A percentile compares a stretch with the other conserved stretches of the same genome.
phyloP scores from a whole-genome alignment of 2,329 filamentous ascomycete species.

The Beauveria pseudobassiana region DNA sequence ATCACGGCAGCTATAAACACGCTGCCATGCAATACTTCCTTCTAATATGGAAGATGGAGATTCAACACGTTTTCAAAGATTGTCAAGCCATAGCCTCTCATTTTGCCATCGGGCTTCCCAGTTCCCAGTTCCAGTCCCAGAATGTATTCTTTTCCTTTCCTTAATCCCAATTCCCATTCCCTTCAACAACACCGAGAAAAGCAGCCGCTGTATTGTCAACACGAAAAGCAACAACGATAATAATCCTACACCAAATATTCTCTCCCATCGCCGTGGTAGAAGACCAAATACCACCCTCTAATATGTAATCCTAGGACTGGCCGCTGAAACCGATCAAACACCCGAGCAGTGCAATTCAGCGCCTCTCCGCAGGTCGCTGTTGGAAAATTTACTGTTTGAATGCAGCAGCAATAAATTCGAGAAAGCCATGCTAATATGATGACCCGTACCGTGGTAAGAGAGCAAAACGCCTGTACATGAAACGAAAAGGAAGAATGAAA shows the following conservation, averaged over 20 bases:
- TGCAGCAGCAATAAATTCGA: background rate
- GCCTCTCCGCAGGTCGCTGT: background rate
- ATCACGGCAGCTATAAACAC: background rate
- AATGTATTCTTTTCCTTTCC: background rate
- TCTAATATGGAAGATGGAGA: background rate
- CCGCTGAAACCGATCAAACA: background rate
- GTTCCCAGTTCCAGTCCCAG: constrained; percentile 6
- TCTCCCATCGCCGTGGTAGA: background rate
- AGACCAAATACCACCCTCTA: background rate
- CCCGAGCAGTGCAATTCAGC: background rate
- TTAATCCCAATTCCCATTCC: background rate
- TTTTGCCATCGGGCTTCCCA: constrained; percentile 8
- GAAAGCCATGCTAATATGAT: constrained; percentile 1
- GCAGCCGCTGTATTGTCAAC: constrained; percentile 5
- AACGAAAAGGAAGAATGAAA: constrained; percentile 4
- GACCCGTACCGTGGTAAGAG: background rate
- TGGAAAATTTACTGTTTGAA: background rate
- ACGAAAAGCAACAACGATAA: background rate
- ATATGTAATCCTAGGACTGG: background rate
- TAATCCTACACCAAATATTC: background rate
- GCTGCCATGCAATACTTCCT: background rate
- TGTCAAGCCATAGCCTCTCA: background rate
- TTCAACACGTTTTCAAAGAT: background rate
- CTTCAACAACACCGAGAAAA: constrained; percentile 3
- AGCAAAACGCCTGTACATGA: constrained; percentile 4